Conservation (phyloP, 2,329 filamentous ascomycete genomes). For the Clonostachys rhizophaga region DNA sequence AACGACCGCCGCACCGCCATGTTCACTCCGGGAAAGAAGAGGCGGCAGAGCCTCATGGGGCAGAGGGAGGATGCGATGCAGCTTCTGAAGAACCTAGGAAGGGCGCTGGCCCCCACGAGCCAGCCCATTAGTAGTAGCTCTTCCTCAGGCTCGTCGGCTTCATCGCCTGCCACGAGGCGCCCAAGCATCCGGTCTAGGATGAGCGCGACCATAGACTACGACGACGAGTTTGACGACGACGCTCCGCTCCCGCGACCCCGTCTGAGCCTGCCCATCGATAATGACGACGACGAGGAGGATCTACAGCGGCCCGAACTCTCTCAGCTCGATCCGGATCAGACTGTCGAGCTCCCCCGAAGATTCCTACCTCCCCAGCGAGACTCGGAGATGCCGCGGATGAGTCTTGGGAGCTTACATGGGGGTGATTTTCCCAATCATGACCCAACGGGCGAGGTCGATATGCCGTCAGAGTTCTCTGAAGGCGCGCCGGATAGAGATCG, state of each 20-base stretch:
- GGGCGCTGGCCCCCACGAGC: slow-evolving; percentile 44
- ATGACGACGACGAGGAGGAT: slow-evolving; percentile 44
- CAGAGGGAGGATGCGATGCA: slow-evolving; percentile 52
- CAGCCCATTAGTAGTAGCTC: slow-evolving; percentile 40
- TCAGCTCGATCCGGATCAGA: slow-evolving; percentile 51
- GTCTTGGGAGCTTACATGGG: slow-evolving; percentile 45
- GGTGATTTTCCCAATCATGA: slow-evolving; percentile 44
- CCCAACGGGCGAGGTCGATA: slow-evolving; percentile 32
- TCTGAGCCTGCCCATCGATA: slow-evolving; percentile 48
- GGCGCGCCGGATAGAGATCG: slow-evolving; percentile 26
- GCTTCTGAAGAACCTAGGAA: slow-evolving; percentile 47
- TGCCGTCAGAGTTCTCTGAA: slow-evolving; percentile 49
- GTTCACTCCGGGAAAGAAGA: slow-evolving; percentile 54
- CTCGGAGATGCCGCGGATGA: slow-evolving; percentile 42
- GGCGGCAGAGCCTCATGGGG: slow-evolving; percentile 51
- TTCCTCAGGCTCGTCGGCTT: slow-evolving; percentile 23
- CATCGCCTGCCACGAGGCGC: neutral
- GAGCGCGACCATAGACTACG: slow-evolving; percentile 17
- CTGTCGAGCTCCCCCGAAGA: slow-evolving; percentile 55
- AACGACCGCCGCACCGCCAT: slow-evolving; percentile 54
- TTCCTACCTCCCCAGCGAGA: slow-evolving; percentile 32
- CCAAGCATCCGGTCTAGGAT: neutral
- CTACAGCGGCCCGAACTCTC: slow-evolving; percentile 47
- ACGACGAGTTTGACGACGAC: slow-evolving; percentile 43
- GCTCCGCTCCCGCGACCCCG: slow-evolving; percentile 44